These are phyloP conservation scores for Cyberlindnera xylosilytica DNA, from an alignment of 805 yeast genomes.

Conservation along the genomic window DNA sequence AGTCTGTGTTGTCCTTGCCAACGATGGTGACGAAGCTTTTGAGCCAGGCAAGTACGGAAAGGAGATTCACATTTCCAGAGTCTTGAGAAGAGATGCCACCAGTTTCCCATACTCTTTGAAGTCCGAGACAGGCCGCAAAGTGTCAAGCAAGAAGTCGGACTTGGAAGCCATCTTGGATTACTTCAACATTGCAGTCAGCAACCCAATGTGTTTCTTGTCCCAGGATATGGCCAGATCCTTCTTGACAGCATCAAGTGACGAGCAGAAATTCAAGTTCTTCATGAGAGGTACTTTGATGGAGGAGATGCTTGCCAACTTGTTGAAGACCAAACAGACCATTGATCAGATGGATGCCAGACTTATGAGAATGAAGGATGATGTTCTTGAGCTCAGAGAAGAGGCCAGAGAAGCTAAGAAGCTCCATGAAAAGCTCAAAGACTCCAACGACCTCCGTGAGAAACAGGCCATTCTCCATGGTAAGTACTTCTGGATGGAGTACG, in stretches of 20 bases:
- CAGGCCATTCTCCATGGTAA: slow-evolving; percentile 44
- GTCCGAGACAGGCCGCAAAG: slow-evolving; percentile 45
- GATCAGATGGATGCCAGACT: slow-evolving; percentile 37
- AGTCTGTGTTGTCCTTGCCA: slow-evolving; percentile 60
- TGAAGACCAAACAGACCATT: slow-evolving; percentile 35
- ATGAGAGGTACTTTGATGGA: slow-evolving; percentile 77
- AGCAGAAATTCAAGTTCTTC: slow-evolving; percentile 69
- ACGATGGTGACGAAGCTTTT: slow-evolving; percentile 64
- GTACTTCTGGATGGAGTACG: slow-evolving; percentile 44
- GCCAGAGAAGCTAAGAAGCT: slow-evolving; percentile 41
- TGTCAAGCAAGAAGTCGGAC: slow-evolving; percentile 61
- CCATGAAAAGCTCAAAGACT: slow-evolving; percentile 37
- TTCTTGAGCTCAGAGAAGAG: slow-evolving; percentile 37
- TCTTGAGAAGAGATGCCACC: slow-evolving; percentile 48
- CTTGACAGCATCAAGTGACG: slow-evolving; percentile 70
- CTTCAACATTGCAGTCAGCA: slow-evolving; percentile 77
- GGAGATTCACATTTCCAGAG: slow-evolving; percentile 67
- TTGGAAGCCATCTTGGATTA: slow-evolving; percentile 65
- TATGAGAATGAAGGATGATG: slow-evolving; percentile 35
- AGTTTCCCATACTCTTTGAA: slow-evolving; percentile 51
- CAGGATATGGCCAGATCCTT: slow-evolving; percentile 94
- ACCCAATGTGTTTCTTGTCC: slow-evolving; percentile 88
- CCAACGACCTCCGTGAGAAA: slow-evolving; percentile 38
- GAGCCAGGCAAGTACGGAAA: slow-evolving; percentile 65
- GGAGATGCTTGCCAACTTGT: slow-evolving; percentile 57